Base-by-base conservation (phyloP, 2,329 filamentous ascomycete species). In the Arachnomyces sp. region DNA sequence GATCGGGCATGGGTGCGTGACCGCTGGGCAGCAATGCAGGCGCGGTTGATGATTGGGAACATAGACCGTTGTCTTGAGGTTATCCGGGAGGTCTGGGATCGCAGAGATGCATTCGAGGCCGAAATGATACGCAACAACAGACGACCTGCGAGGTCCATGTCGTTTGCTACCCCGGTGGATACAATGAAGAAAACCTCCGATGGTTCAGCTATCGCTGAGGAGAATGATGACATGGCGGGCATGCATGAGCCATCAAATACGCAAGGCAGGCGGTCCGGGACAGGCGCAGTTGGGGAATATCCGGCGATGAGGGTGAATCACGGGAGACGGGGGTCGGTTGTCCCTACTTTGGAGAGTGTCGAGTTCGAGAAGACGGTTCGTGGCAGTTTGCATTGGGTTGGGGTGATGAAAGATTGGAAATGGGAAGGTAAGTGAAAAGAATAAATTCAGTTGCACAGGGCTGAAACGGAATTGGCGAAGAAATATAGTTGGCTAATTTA, bases 401-500 rank as follows among this genome's bases (percentile, higher is more conserved):
- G 79, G 29, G 78, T 85, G 31, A 84, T 84, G 81, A 74, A 73
- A 46, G 80, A 84, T 49, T 82, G 78, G 77, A 66, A 70, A n/a
- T 85, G 81, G 80, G 80, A 84, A 71, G 74, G 80, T 82, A 65
- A 64, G 72, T 65, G 51, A 34, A 5, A 25, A 25, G 5, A 25
- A 25, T 25, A 25, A 25, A 5, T 30, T 33, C 31, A 30, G 31
- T 41, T 35, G 28, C 28, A 42, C 34, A 18, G 18, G 15, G 38
- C 46, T 50, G 38, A 47, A 35, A 30, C 33, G 18, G 6, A 7
- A 14, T 36, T 14, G 17, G 33, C 44, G 31, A 30, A 37, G 34
- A n/a, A n/a, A n/a, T n/a, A n/a, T n/a, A n/a, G 9, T 25, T 25
- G 21, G 21, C 21, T 25, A 25, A 25, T 25, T 25, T 25, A 44